Conservation (phyloP, 331 rosid species). For the Quercus tomentella region DNA sequence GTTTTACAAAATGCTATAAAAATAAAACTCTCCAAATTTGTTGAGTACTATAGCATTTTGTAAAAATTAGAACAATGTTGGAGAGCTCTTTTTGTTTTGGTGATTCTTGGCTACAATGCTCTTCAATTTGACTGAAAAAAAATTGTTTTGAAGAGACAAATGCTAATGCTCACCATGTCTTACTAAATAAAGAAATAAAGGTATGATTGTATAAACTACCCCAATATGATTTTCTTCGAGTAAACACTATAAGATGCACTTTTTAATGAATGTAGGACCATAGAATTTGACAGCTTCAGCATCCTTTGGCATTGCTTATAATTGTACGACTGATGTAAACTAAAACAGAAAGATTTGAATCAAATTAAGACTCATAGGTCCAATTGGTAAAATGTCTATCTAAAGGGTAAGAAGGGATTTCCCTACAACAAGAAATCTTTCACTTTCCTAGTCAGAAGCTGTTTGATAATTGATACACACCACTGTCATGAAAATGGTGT, state of each 20-base stretch:
- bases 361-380: slow-evolving; percentile 27
- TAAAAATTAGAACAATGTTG: too few relatives aligned
- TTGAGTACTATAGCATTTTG: too few relatives aligned
- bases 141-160: too few relatives aligned
- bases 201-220: too few relatives aligned
- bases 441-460: slow-evolving; percentile 16
- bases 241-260: background rate
- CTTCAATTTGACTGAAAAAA: too few relatives aligned
- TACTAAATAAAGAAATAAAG: too few relatives aligned
- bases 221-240: too few relatives aligned
- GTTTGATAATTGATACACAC: background rate
- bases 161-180: too few relatives aligned
- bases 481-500: slow-evolving; percentile 28
- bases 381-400: slow-evolving; percentile 14
- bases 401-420: slow-evolving; percentile 9
- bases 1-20: too few relatives aligned
- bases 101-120: too few relatives aligned
- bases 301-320: slow-evolving; percentile 12
- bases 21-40: too few relatives aligned
- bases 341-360: slow-evolving; percentile 15
- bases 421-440: slow-evolving; percentile 17
- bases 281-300: slow-evolving; percentile 2
- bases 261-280: background rate
- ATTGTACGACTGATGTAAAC: slow-evolving; percentile 11
- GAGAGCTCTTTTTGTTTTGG: too few relatives aligned